Evolutionary conservation across 2,329 filamentous ascomycete genomes (phyloP), one percentile per base, ranked within the genome.

Genomic region (Xylaria sp.): DNA sequence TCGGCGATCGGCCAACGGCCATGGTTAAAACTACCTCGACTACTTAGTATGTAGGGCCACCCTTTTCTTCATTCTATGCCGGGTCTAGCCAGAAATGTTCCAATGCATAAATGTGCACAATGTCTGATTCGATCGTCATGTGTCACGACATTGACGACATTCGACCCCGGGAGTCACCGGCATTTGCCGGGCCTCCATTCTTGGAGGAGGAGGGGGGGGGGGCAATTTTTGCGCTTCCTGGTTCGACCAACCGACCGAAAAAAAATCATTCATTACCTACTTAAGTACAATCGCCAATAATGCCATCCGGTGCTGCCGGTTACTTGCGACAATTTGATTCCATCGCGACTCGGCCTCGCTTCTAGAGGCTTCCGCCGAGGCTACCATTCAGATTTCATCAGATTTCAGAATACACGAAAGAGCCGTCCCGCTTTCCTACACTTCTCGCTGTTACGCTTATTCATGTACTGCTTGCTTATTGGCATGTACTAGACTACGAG

Each of bases 91-190:
- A 53, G 59, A 47, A 35, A 59, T 53, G 54, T 18, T 47, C 60
- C 47, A 44, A 51, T 58, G 59, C 66, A 50, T 42, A 42, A 21
- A 51, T 27, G 44, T 54, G 47, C 40, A 48, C 23, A 66, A 59
- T 53, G 66, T 57, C 66, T 69, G 66, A 69, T 69, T 69, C 59
- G 66, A 60, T 60, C 37, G 47, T 60, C 58, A 69, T 66, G 63
- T 63, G 66, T 66, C 66, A 69, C 66, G 63, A 58, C 63, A 60
- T 69, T 58, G 47, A 63, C 63, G 50, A 57, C 61, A 61, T 61
- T 61, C 60, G 35, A 55, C 57, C 1, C 1, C 63, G 63, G 63
- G 48, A 48, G 53, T 23, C 63, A 42, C 63, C 66, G 66, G 66
- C 66, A 66, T 59, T 54, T 66, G 13, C 66, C 63, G 63, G 66